phyloP scores from a whole-genome alignment of 331 rosid species.

The Spiraea crenata region DNA sequence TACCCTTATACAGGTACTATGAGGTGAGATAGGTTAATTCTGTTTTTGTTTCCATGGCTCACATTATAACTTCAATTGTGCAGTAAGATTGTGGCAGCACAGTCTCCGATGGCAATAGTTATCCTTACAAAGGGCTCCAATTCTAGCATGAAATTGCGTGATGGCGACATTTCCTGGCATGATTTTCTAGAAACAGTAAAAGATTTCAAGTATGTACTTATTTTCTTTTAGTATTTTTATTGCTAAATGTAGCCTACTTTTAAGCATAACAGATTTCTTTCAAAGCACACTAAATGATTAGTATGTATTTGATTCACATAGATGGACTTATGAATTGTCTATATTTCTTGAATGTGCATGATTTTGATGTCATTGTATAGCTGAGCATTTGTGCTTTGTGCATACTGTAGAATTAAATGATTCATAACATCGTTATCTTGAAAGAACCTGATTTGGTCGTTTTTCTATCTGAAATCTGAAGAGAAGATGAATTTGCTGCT shows the following conservation, averaged over 20 bases:
- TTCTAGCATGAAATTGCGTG: slow-evolving; percentile 62
- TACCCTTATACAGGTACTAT: slow-evolving; percentile 79
- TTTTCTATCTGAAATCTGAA: slow-evolving; percentile 32
- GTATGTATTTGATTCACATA: not conserved
- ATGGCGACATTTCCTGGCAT: slow-evolving; percentile 76
- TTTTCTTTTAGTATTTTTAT: not conserved
- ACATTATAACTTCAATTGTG: slow-evolving; percentile 41
- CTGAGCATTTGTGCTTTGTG: too few species aligned
- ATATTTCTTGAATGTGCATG: not conserved
- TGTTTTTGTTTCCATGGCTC: slow-evolving; percentile 27
- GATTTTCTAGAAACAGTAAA: slow-evolving; percentile 62
- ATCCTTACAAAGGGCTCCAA: slow-evolving; percentile 54
- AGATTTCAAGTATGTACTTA: slow-evolving; percentile 54
- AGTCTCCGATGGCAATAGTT: slow-evolving; percentile 75
- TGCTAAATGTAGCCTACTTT: not conserved
- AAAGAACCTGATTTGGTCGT: not conserved
- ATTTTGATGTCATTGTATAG: not conserved
- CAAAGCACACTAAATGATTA: not conserved
- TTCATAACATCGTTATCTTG: not conserved
- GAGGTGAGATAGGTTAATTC: slow-evolving; percentile 9
- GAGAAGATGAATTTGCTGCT: slow-evolving; percentile 72
- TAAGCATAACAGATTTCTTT: not conserved
- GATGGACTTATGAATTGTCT: not conserved
- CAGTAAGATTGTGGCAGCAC: slow-evolving; percentile 88
- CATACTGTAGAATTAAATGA: not conserved